phyloP scores from a whole-genome alignment of 1,284 basidiomycete genomes.

The Rhodotorula glutinis region DNA sequence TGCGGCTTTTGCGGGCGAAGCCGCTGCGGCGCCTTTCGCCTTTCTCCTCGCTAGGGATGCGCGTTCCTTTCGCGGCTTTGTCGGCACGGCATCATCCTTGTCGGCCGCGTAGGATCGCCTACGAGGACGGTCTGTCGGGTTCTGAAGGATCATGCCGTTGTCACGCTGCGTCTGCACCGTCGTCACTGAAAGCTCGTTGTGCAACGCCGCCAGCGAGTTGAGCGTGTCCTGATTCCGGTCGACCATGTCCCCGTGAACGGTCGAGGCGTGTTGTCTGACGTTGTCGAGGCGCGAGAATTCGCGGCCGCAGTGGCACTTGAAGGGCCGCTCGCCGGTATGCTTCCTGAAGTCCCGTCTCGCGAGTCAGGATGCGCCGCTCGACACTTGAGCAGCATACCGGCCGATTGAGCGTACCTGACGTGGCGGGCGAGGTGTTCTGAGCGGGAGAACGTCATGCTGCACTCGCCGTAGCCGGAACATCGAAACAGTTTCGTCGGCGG shows the following conservation, averaged over 20 bases:
- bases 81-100: background rate
- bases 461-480: slow-evolving; percentile 90
- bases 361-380: background rate
- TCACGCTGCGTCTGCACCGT: slow-evolving; percentile 29
- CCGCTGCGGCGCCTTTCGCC: too few species aligned
- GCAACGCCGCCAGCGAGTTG: slow-evolving; percentile 31
- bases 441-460: slow-evolving; percentile 91
- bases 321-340: slow-evolving; percentile 94
- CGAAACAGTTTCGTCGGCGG: slow-evolving; percentile 80
- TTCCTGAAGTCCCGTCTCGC: slow-evolving; percentile 59
- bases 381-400: too few species aligned
- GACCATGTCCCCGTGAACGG: slow-evolving; percentile 81
- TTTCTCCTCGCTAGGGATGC: too few species aligned
- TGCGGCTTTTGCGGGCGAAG: too few species aligned
- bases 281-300: slow-evolving; percentile 96
- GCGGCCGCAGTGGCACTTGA: slow-evolving; percentile 88
- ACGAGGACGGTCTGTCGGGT: background rate
- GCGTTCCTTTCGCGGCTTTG: background rate
- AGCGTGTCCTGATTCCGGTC: slow-evolving; percentile 64
- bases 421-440: slow-evolving; percentile 93
- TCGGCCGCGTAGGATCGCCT: background rate
- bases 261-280: slow-evolving; percentile 90
- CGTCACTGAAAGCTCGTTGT: slow-evolving; percentile 33
- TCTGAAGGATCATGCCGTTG: slow-evolving; percentile 36
- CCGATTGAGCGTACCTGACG: slow-evolving; percentile 63